Evolutionary conservation across 2,329 filamentous ascomycete species (phyloP).

Genomic region (Colletotrichum melonis): DNA sequence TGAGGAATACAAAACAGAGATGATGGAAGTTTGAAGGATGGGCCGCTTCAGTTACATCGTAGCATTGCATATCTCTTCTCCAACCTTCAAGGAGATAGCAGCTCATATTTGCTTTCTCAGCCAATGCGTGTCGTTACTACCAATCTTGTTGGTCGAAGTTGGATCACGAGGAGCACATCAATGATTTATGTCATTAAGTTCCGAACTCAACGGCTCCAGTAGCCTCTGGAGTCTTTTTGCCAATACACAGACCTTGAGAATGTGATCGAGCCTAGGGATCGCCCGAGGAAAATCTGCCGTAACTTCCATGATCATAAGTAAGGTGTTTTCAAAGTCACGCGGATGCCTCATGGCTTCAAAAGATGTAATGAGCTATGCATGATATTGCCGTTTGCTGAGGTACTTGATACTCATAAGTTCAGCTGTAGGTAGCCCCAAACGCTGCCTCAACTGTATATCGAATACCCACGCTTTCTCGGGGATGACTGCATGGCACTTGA

Average conservation of each 20-base stretch:
- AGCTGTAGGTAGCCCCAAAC: too few relatives aligned
- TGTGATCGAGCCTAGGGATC: neutral
- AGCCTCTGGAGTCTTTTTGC: neutral
- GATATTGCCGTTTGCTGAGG: too few relatives aligned
- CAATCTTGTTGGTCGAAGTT: neutral
- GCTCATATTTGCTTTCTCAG: too few relatives aligned
- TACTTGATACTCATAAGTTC: too few relatives aligned
- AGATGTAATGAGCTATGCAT: too few relatives aligned
- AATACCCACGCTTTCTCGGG: too few relatives aligned
- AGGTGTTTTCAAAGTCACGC: too few relatives aligned
- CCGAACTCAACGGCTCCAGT: neutral
- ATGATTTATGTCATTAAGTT: fast-evolving
- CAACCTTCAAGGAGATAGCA: neutral
- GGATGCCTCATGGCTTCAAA: too few relatives aligned
- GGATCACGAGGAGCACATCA: neutral
- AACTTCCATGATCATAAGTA: neutral
- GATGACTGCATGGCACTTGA: too few relatives aligned
- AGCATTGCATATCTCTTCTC: neutral
- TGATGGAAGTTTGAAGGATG: neutral
- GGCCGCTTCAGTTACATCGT: fast-evolving
- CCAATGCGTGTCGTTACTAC: too few relatives aligned
- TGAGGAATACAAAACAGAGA: neutral
- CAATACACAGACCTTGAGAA: neutral
- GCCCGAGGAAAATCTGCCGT: neutral
- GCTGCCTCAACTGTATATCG: too few relatives aligned